Base-by-base conservation (phyloP, 352 stramenopile genomes). In the Thalassiosira pacifica region DNA sequence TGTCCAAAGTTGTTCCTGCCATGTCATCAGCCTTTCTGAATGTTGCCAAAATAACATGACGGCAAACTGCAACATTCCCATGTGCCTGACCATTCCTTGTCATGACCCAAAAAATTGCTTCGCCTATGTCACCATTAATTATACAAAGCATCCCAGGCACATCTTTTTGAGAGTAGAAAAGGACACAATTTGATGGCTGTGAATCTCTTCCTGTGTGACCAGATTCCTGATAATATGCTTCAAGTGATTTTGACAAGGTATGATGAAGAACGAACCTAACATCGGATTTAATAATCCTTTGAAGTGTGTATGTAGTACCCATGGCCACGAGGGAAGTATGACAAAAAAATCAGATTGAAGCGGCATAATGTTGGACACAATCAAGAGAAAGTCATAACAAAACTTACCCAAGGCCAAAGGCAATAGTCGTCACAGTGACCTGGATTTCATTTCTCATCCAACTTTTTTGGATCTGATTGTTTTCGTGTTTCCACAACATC, bases 141-240 rank as follows among this genome's bases (percentile, higher is more conserved):
- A 95, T 93, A 27, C 64, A 64, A 24, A 94, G 22, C 83, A 94
- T 92, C 80, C 83, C 52, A 22, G 88, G 73, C 18, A 94, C 88
- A 87, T 95, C 92, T 84, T 94, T 94, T n/a, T 84, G 83, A 61
- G 81, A 88, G 76, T 95, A 96, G 64, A 92, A 96, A n/a, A 96
- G 79, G 19, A 96, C 90, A 83, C 93, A 96, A 85, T 93, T 89
- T 0, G 96, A 95, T 24, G 84, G 67, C 70, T 97, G 95, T 0
- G 97, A 96, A 79, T 99, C 97, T 52, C 97, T 92, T 34, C 97
- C 97, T 45, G 97, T 97, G 64, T 97, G 92, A 2, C 97, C 97
- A 34, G 97, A 91, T 57, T 98, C 96, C 91, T 99, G 97, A 24
- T 98, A 93, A 76, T 98, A 98, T 22, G 96, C 94, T 82, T 98